Evolutionary conservation across 371 early-diverging fungal species (phyloP), one percentile per base, ranked within the genome.

Genomic region (Enterocytospora artemiae): DNA sequence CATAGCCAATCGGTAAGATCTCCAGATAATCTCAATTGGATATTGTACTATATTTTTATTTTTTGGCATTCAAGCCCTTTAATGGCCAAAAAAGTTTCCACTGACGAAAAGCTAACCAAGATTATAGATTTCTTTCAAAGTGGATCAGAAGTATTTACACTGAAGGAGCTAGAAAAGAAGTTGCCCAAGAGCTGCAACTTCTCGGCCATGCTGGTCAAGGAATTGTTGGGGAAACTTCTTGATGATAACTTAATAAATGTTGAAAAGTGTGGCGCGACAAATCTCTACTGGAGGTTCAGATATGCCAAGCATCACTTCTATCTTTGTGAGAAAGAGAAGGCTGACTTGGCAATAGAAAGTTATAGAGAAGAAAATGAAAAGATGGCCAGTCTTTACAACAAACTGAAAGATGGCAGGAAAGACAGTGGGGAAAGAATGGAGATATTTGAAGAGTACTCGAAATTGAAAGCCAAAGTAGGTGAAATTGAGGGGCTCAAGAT

Each of bases 231-330:
- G 65, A 78, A 82, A 14, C 81, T 92, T 25, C 87, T 92, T n/a
- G 85, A 87, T 72, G 94, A 94, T 77, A 82, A 83, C 24, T 65
- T 88, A 27, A 88, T 89, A 9, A 80, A 77, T n/a, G 73, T 75
- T n/a, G 91, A 94, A 63, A 92, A 90, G 77, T 86, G 90, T 54
- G 94, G 90, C 5, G 83, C 85, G 12, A 85, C 87, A 9, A 91
- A 87, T 64, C 89, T 86, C 69, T 93, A 80, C 70, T 94, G 93
- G 93, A 82, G 86, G 3, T 92, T 88, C 69, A 88, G 88, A 0
- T 86, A 55, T 45, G 41, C 64, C 2, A 46, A 60, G 32, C 5
- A 25, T 4, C 88, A 61, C 79, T 4, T 7, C 4, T 18, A 4
- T 2, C 28, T 7, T n/a, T 62, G 86, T 33, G 82, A 84, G 0